Evolutionary conservation across 352 stramenopile species (phyloP).

Genomic region (Paralagenidium karlingii): DNA sequence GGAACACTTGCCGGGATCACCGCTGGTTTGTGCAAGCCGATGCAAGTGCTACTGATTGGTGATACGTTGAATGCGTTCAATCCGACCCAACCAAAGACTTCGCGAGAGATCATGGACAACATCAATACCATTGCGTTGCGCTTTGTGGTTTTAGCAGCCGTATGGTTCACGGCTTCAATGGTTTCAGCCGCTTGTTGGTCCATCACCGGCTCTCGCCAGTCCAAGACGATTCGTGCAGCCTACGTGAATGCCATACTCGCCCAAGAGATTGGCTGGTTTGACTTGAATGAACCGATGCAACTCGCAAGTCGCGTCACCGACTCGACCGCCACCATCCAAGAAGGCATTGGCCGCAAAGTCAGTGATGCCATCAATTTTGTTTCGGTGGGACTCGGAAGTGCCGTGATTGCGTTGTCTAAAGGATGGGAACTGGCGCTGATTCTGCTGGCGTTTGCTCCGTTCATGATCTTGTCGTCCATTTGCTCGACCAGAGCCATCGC

Average conservation of each 20-base stretch:
- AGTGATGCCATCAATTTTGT: conserved; percentile 40
- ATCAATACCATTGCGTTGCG: conserved; percentile 9
- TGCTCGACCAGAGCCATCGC: conserved; percentile 37
- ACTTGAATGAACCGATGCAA: conserved; percentile 40
- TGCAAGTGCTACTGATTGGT: conserved; percentile 62
- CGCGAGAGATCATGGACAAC: conserved; percentile 1
- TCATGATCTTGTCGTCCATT: conserved; percentile 34
- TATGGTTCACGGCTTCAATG: no score
- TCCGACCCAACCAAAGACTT: no score
- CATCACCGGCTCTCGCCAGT: conserved; percentile 43
- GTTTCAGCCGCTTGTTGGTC: conserved; percentile 26
- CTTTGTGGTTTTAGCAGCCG: conserved; percentile 6
- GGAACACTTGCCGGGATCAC: conserved; percentile 27
- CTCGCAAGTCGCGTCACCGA: conserved; percentile 19
- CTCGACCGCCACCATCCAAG: conserved; percentile 31
- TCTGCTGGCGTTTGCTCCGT: conserved; percentile 42
- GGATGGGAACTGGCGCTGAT: conserved; percentile 58
- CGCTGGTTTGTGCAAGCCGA: conserved; percentile 32
- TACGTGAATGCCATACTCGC: conserved; percentile 42
- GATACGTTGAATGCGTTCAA: conserved; percentile 68
- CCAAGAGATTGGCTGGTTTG: conserved; percentile 63
- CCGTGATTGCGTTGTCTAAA: conserved; percentile 50
- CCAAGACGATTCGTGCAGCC: conserved; percentile 34
- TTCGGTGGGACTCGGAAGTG: conserved; percentile 43
- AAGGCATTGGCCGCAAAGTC: conserved; percentile 49